Conservation (phyloP, 2,329 filamentous ascomycete genomes). For the Remersonia thermophila region DNA sequence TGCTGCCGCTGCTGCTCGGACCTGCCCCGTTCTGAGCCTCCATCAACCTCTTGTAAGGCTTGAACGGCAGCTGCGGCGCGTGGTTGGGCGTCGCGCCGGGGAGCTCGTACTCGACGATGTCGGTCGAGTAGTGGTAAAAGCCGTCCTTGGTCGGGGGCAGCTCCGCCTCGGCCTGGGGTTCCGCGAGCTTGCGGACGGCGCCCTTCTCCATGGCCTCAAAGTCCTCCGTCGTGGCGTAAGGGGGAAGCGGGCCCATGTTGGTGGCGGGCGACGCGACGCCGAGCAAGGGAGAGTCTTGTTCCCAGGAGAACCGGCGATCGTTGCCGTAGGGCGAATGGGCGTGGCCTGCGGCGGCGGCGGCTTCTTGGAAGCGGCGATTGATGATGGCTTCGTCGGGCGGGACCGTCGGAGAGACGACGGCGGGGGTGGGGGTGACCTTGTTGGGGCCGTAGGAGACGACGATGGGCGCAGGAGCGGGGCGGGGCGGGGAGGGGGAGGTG, state of each 20-base stretch:
- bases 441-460: slow-evolving; percentile 20
- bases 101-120: slow-evolving; percentile 17
- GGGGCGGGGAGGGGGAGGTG: slow-evolving; percentile 13
- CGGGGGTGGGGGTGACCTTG: slow-evolving; percentile 18
- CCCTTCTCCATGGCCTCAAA: slow-evolving; percentile 19
- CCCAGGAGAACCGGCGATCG: slow-evolving; percentile 14
- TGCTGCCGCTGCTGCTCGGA: background rate
- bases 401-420: slow-evolving; percentile 13
- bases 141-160: slow-evolving; percentile 21
- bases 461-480: slow-evolving; percentile 8
- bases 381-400: slow-evolving; percentile 16
- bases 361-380: slow-evolving; percentile 8
- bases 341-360: background rate
- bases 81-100: slow-evolving; percentile 13
- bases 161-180: slow-evolving; percentile 17
- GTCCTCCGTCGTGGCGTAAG: slow-evolving; percentile 17
- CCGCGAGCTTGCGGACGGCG: slow-evolving; percentile 16
- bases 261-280: background rate
- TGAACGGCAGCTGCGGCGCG: slow-evolving; percentile 14
- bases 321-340: slow-evolving; percentile 3
- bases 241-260: slow-evolving; percentile 15
- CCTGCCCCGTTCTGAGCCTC: background rate
- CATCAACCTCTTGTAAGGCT: slow-evolving; percentile 9
- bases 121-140: slow-evolving; percentile 15
- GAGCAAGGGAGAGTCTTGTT: slow-evolving; percentile 12